phyloP scores from a whole-genome alignment of 768 basidiomycete genomes.

The Suillus discolor region DNA sequence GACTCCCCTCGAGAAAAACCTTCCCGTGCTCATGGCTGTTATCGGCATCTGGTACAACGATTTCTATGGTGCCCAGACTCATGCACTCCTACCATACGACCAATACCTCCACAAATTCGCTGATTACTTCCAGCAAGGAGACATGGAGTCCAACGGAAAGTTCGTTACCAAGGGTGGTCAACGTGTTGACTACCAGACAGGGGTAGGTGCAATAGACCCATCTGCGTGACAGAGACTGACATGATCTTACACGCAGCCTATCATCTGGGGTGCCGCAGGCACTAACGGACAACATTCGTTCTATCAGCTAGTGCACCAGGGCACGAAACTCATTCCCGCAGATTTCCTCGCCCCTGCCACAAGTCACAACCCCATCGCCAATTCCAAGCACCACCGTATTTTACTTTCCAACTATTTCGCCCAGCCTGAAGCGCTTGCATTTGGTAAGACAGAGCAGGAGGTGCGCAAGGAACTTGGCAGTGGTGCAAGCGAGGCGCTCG shows the following conservation, averaged over 20 bases:
- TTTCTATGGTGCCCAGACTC: slow-evolving; percentile 96
- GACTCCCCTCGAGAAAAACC: slow-evolving; percentile 83
- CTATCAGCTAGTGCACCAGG: slow-evolving; percentile 96
- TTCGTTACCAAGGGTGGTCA: slow-evolving; percentile 92
- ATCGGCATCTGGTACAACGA: slow-evolving; percentile 99
- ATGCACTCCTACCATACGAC: slow-evolving; percentile 94
- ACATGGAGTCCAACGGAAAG: slow-evolving; percentile 99
- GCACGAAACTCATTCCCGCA: slow-evolving; percentile 88
- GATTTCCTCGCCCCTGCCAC: slow-evolving; percentile 93
- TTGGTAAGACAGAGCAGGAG: slow-evolving; percentile 93
- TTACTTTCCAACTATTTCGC: slow-evolving; percentile 98
- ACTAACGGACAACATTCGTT: slow-evolving; percentile 99
- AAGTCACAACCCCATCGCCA: slow-evolving; percentile 84
- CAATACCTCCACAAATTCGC: slow-evolving; percentile 99
- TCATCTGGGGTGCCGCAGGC: slow-evolving; percentile 98
- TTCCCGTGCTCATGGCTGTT: slow-evolving; percentile 89
- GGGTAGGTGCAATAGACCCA: slow-evolving; percentile 53
- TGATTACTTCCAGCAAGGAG: slow-evolving; percentile 99
- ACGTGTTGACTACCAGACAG: slow-evolving; percentile 94
- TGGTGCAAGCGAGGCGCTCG: slow-evolving; percentile 76
- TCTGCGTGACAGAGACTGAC: slow-evolving; percentile 2
- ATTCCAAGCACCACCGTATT: slow-evolving; percentile 95
- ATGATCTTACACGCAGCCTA: slow-evolving; percentile 58
- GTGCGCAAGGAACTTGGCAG: slow-evolving; percentile 71
- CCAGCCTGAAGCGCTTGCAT: slow-evolving; percentile 95